Evolutionary conservation across 2,329 filamentous ascomycete species (phyloP).

Genomic region (Tricladium varicosporioides): DNA sequence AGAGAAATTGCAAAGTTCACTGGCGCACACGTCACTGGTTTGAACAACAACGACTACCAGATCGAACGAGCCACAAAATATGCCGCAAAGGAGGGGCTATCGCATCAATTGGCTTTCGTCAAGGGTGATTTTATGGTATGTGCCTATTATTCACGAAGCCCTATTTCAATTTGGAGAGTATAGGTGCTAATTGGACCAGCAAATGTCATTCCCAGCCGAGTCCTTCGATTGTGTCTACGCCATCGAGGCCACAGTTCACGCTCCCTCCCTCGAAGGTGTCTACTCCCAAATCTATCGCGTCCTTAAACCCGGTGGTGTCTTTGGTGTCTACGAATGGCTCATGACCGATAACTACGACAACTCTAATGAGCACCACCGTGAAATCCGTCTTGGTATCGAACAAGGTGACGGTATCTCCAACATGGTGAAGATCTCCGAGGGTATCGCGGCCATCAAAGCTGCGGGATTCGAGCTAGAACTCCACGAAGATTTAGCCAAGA

Average conservation of each 20-base stretch:
- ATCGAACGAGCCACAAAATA: constrained; percentile 91
- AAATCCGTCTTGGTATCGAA: constrained; percentile 95
- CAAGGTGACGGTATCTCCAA: constrained; percentile 95
- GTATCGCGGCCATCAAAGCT: constrained; percentile 76
- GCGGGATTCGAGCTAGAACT: constrained; percentile 84
- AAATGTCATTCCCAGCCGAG: constrained; percentile 94
- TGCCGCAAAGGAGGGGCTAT: constrained; percentile 76
- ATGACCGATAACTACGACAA: constrained; percentile 98
- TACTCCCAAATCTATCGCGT: constrained; percentile 96
- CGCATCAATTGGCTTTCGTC: constrained; percentile 78
- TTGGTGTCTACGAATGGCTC: constrained; percentile 98
- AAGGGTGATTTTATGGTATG: constrained; percentile 94
- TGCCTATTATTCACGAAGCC: neutral
- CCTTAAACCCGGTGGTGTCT: constrained; percentile 91
- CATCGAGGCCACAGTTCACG: constrained; percentile 95
- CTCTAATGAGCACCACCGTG: constrained; percentile 79
- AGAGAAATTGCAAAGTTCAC: constrained; percentile 97
- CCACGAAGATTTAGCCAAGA: constrained; percentile 84
- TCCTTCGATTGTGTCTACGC: constrained; percentile 93
- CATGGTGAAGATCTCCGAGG: constrained; percentile 90
- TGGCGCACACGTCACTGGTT: constrained; percentile 80
- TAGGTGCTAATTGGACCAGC: constrained; percentile 43
- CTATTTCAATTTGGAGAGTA: neutral
- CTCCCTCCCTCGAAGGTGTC: constrained; percentile 84
- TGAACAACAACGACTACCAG: constrained; percentile 99